Evolutionary conservation across 495 filamentous ascomycete genomes (phyloP).

Genomic region (Hypoxylon rickii): DNA sequence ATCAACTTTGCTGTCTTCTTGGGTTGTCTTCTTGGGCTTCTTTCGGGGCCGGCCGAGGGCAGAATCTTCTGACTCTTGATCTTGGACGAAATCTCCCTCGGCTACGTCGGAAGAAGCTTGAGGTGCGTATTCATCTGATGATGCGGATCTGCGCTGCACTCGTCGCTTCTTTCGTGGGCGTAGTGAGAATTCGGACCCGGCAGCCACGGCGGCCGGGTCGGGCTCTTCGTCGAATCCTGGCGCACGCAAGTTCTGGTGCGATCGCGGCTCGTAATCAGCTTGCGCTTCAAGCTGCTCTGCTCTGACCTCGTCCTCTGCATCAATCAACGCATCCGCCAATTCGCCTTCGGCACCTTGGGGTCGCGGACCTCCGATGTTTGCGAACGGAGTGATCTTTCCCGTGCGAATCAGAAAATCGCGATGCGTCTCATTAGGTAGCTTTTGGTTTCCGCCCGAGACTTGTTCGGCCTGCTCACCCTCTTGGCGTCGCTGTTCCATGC

Average conservation of each 20-base stretch:
- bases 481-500: slow-evolving; percentile 73
- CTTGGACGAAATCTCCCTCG: slow-evolving; percentile 35
- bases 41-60: slow-evolving; percentile 39
- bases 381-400: slow-evolving; percentile 96
- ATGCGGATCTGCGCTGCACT: slow-evolving; percentile 39
- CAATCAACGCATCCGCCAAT: slow-evolving; percentile 72
- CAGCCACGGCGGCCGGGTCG: slow-evolving; percentile 32
- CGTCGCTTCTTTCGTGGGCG: slow-evolving; percentile 55
- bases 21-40: slow-evolving; percentile 46
- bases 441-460: slow-evolving; percentile 43
- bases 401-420: slow-evolving; percentile 92
- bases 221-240: slow-evolving; percentile 72
- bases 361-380: slow-evolving; percentile 63
- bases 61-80: slow-evolving; percentile 44
- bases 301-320: slow-evolving; percentile 66
- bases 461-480: slow-evolving; percentile 51
- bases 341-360: slow-evolving; percentile 61
- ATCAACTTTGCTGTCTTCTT: slow-evolving; percentile 64
- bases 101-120: slow-evolving; percentile 38
- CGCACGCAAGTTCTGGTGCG: slow-evolving; percentile 78
- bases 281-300: slow-evolving; percentile 60
- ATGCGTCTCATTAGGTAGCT: slow-evolving; percentile 76
- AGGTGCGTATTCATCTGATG: slow-evolving; percentile 51
- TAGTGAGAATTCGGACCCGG: slow-evolving; percentile 55
- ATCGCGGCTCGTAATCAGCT: slow-evolving; percentile 61